These are phyloP conservation scores for Aspergillus bertholletiae DNA, from an alignment of 495 filamentous ascomycete genomes.

Conservation along the genomic window DNA sequence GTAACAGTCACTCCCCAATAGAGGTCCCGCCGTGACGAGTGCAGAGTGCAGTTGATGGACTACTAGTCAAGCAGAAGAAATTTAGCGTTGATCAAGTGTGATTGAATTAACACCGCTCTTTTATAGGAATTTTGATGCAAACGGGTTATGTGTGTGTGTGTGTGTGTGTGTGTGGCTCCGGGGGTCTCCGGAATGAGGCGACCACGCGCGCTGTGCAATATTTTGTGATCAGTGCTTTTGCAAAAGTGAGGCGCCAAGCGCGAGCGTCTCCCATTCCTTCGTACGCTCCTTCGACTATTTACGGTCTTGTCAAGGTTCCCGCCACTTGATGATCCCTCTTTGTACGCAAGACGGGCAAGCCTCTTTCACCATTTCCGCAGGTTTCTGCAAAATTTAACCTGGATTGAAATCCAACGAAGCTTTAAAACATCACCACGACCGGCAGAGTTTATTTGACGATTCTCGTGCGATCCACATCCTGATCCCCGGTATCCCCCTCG, in stretches of 20 bases:
- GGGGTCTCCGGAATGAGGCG: constrained; percentile 13
- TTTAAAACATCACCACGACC: neutral
- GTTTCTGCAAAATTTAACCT: neutral
- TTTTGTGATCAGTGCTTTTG: constrained; percentile 8
- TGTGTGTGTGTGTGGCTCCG: constrained; percentile 7
- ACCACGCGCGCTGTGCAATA: constrained; percentile 8
- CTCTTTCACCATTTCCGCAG: neutral
- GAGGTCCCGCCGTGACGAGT: no score
- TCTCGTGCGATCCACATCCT: neutral
- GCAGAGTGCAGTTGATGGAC: no score
- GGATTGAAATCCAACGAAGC: neutral
- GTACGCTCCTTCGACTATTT: neutral
- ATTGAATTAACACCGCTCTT: constrained; percentile 10
- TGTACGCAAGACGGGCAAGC: neutral
- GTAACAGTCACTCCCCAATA: no score
- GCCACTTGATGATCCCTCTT: neutral
- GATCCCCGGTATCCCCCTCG: neutral
- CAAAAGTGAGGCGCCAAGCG: constrained; percentile 17
- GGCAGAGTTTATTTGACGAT: neutral
- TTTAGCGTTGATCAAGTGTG: neutral
- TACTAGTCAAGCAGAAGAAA: neutral
- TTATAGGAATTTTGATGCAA: constrained; percentile 7
- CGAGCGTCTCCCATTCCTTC: neutral
- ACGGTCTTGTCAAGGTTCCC: neutral
- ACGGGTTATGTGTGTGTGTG: no score